Conservation (phyloP, 2,329 filamentous ascomycete species). For the Colletotrichum lentis region DNA sequence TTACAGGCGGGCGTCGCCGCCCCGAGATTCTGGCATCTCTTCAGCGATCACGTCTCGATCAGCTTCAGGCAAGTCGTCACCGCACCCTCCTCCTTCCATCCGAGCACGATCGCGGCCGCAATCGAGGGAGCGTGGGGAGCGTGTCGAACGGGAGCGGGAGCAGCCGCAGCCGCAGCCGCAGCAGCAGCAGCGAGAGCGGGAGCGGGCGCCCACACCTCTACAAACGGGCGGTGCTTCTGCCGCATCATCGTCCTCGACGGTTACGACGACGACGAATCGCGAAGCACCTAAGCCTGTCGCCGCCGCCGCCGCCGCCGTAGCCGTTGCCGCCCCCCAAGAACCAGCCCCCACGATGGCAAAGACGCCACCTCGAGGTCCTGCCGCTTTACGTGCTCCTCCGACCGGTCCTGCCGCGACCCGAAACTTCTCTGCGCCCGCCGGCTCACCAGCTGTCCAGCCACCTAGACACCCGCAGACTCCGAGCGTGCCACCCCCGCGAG, state of each 20-base stretch:
- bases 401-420: slow-evolving; percentile 54
- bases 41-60: slow-evolving; percentile 61
- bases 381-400: slow-evolving; percentile 61
- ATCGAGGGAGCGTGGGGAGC: slow-evolving; percentile 54
- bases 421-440: slow-evolving; percentile 50
- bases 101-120: slow-evolving; percentile 58
- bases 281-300: slow-evolving; percentile 41
- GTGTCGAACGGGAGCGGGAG: slow-evolving; percentile 34
- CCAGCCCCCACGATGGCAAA: slow-evolving; percentile 44
- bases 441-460: slow-evolving; percentile 48
- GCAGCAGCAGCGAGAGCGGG: slow-evolving; percentile 28
- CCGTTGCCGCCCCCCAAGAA: slow-evolving; percentile 42
- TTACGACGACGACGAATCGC: slow-evolving; percentile 40
- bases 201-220: slow-evolving; percentile 34
- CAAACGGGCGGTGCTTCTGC: slow-evolving; percentile 38
- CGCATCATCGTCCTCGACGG: slow-evolving; percentile 26
- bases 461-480: slow-evolving; percentile 49
- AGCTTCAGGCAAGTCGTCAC: slow-evolving; percentile 61
- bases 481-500: slow-evolving; percentile 44
- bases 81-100: slow-evolving; percentile 55
- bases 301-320: slow-evolving; percentile 31
- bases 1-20: slow-evolving; percentile 58
- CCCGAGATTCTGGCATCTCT: slow-evolving; percentile 58
- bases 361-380: slow-evolving; percentile 65
- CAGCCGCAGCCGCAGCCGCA: slow-evolving; percentile 21